These are phyloP conservation scores for Tremella fuciformis DNA, from an alignment of 768 basidiomycete genomes.

Conservation along the genomic window DNA sequence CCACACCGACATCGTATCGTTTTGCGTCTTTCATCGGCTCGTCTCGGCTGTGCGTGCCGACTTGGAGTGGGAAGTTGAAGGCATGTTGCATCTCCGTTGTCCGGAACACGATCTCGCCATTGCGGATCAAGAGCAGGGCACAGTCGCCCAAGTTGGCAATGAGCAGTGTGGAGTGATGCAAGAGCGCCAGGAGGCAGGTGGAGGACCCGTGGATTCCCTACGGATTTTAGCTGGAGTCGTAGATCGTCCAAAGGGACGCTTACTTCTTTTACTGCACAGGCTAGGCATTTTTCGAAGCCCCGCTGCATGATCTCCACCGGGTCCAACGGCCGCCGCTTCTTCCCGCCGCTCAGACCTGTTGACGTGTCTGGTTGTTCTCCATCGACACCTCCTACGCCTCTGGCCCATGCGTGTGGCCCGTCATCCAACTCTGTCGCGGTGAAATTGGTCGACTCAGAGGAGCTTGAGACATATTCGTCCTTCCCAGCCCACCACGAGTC, in stretches of 20 bases:
- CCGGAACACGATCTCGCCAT: constrained; percentile 72
- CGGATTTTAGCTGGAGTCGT: constrained; percentile 11
- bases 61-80: constrained; percentile 53
- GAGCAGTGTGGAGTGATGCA: constrained; percentile 45
- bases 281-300: constrained; percentile 56
- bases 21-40: constrained; percentile 65
- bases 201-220: constrained; percentile 57
- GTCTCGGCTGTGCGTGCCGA: constrained; percentile 58
- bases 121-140: constrained; percentile 77
- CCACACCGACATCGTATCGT: constrained; percentile 56
- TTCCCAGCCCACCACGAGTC: constrained; percentile 39
- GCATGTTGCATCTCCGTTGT: constrained; percentile 92
- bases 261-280: constrained; percentile 51
- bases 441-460: background rate
- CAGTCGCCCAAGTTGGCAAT: constrained; percentile 54
- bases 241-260: constrained; percentile 13
- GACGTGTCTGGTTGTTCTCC: background rate
- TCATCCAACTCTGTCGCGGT: background rate
- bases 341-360: constrained; percentile 8
- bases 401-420: constrained; percentile 11
- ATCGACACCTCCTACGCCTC: background rate
- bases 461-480: constrained; percentile 26
- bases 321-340: constrained; percentile 43
- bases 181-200: constrained; percentile 55
- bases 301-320: constrained; percentile 56